Base-by-base conservation (phyloP, 192 early-diverging fungal species). In the Kappamyces sp. region DNA sequence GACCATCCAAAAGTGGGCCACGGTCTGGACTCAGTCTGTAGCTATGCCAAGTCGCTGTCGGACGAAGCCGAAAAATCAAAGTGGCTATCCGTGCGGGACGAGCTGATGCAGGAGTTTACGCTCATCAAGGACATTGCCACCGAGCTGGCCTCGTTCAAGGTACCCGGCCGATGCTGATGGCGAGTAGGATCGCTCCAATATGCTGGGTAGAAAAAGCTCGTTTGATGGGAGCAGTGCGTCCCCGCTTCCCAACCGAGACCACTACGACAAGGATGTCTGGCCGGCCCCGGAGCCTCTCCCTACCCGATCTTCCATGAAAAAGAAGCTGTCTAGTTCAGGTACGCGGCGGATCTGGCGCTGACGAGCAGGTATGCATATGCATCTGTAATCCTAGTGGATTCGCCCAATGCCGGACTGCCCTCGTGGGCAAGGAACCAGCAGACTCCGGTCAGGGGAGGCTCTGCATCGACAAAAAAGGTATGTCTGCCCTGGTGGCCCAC, bases 121-220 rank as follows among this genome's bases (percentile, higher is more conserved):
- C 47, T 81, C 15, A 64, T 83, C 5, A 83, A 83, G 45, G 73
- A 72, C n/a, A 70, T 83, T 22, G 57, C 54, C 7, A 36, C 57
- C 49, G 80, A 83, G 66, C 50, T 81, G 11, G 59, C 72, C 6
- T 62, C 51, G 5, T 79, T 83, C 63, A 83, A 83, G 66, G 78
- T 80, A 29, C 29, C 4, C 32, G 33, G 5, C 11, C 12, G 12
- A 45, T n/a, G 12, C 43, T 11, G 12, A 29, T 11, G 49, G 11
- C 15, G 41, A 51, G 29, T 51, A 15, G 29, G 11, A n/a, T 51
- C 15, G 11, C 49, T n/a, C 15, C 12, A 11, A 51, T 51, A 29
- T 51, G 11, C 41, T 12, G 15, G 22, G 22, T 22, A 22, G 22
- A 22, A 22, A 22, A 22, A 0, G 15, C 54, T 9, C 7, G 36